Percentiles rank a stretch among this genome's conserved stretches.
phyloP scores from a whole-genome alignment of 2,329 filamentous ascomycete genomes.

The Fusarium mundagurra region DNA sequence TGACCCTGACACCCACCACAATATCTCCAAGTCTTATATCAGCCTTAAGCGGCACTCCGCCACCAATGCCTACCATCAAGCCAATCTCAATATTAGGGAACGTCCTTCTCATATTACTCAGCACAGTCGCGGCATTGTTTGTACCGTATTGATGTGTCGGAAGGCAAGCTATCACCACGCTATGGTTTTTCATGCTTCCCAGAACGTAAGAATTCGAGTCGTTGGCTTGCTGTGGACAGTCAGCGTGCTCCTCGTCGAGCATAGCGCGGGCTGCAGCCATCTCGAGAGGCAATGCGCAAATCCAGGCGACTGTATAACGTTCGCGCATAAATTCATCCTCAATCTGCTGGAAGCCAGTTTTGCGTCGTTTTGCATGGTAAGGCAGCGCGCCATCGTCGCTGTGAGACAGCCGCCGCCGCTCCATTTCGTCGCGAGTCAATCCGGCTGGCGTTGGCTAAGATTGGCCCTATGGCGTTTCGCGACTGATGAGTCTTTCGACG shows the following conservation, averaged over 20 bases:
- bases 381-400: accelerated
- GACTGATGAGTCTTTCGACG: accelerated
- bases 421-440: background rate
- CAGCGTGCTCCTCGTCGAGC: conserved; percentile 40
- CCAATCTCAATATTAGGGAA: conserved; percentile 46
- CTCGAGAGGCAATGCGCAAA: conserved; percentile 43
- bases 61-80: conserved; percentile 42
- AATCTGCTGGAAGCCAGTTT: accelerated
- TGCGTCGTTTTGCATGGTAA: background rate
- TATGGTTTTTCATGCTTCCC: conserved; percentile 29
- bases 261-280: conserved; percentile 39
- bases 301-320: conserved; percentile 44
- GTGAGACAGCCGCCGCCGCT: background rate
- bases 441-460: accelerated
- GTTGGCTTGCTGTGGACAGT: background rate
- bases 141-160: conserved; percentile 22
- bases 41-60: conserved; percentile 13
- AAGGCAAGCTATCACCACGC: conserved; percentile 43
- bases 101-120: conserved; percentile 48
- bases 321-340: accelerated
- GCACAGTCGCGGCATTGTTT: conserved; percentile 30
- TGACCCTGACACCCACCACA: conserved; percentile 36
- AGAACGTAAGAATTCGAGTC: conserved; percentile 34
- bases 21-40: conserved; percentile 43
- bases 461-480: accelerated